Percentiles rank a stretch among this genome's conserved stretches.
These are phyloP conservation scores for Sclerotiophoma versabilis DNA, from an alignment of 2,329 filamentous ascomycete genomes.

Conservation along the genomic window DNA sequence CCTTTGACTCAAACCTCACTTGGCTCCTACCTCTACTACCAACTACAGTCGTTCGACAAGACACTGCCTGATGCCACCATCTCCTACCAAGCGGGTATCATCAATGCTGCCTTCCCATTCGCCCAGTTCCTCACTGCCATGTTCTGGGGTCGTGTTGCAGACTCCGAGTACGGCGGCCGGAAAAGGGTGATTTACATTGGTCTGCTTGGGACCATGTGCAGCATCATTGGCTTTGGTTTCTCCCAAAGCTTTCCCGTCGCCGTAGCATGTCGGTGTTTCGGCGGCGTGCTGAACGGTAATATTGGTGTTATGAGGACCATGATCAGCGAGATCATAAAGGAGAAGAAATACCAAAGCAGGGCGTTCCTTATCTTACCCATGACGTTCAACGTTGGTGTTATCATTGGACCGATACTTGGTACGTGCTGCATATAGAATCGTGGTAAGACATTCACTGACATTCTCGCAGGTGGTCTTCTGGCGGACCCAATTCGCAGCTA, in stretches of 20 bases:
- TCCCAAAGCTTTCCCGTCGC: slow-evolving; percentile 68
- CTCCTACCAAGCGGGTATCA: slow-evolving; percentile 76
- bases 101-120: slow-evolving; percentile 80
- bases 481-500: slow-evolving; percentile 70
- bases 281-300: slow-evolving; percentile 75
- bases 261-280: slow-evolving; percentile 70
- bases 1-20: slow-evolving; percentile 75
- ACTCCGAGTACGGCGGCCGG: slow-evolving; percentile 68
- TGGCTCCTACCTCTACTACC: slow-evolving; percentile 82
- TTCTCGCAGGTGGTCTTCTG: slow-evolving; percentile 66
- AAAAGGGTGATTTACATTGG: slow-evolving; percentile 83
- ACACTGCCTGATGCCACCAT: slow-evolving; percentile 68
- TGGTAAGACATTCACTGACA: slow-evolving; percentile 22
- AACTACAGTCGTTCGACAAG: slow-evolving; percentile 79
- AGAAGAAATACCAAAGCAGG: slow-evolving; percentile 67
- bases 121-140: slow-evolving; percentile 85
- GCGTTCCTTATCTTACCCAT: slow-evolving; percentile 69
- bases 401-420: slow-evolving; percentile 54
- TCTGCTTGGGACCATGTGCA: slow-evolving; percentile 71
- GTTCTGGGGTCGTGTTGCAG: slow-evolving; percentile 77
- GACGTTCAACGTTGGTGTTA: slow-evolving; percentile 69
- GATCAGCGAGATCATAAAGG: slow-evolving; percentile 74
- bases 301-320: slow-evolving; percentile 77
- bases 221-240: slow-evolving; percentile 73
- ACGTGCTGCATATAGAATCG: neutral